Evolutionary conservation across 225 moss, liverwort and hornwort species (phyloP), one percentile per base, ranked within the genome.

Genomic region (Polytrichum formosum): DNA sequence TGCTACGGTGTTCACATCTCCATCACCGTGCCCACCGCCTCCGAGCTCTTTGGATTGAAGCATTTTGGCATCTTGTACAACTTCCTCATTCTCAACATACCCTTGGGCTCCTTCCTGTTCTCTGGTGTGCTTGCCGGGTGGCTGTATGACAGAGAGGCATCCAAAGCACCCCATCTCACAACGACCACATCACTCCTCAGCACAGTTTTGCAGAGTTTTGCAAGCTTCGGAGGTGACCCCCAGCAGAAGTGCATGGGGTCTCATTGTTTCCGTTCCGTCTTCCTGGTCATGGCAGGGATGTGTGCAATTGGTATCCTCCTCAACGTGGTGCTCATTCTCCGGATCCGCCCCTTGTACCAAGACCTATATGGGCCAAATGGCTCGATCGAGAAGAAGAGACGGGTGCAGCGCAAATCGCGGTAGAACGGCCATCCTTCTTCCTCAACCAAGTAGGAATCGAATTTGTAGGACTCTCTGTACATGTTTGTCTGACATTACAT

Each of bases 51-150:
- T 65, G 95, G 95, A 5, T 56, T 95, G 70, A 86, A 87, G 55
- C 81, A 82, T 59, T 95, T 93, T 56, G 95, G 95, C 68, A 83
- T 93, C 0, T 64, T 88, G 23, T 95, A 95, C 79, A 95, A 91
- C 78, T 81, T 95, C 3, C 86, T 95, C 58, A 83, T 92, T 28
- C 78, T 95, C 55, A 92, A 91, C 76, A 92, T 92, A 30, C 95
- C 95, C 0, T 56, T 95, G 37, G 95, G 95, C 0, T 95, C 95
- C 18, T 88, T 95, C 74, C 81, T 95, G 69, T 95, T 95, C 86
- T 95, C 95, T 1, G 92, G 95, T 9, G 64, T 90, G 35, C 74
- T 95, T 33, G 92, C 95, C 1, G 95, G 92, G 54, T 95, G 82
- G 84, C 73, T 95, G 67, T 95, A 95, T 31, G 95, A 95, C 63